A percentile compares a stretch with the other conserved stretches of the same genome.
phyloP scores from a whole-genome alignment of 2,329 filamentous ascomycete genomes.

The Arthrobotrys conoides region DNA sequence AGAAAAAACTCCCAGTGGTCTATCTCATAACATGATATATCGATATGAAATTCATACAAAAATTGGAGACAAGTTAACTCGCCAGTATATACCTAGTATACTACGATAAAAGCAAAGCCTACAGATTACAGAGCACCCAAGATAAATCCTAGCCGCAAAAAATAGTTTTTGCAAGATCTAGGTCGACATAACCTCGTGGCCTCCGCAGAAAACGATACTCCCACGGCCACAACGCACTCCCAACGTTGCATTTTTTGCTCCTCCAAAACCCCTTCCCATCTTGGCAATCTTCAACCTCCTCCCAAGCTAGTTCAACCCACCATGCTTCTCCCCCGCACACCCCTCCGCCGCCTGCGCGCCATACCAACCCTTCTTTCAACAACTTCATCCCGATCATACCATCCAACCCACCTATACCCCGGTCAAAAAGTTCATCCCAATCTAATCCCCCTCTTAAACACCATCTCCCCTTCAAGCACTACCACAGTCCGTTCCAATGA shows the following conservation, averaged over 20 bases:
- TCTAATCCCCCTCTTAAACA: slow-evolving; percentile 38
- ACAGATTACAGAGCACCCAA: too few relatives aligned
- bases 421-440: slow-evolving; percentile 41
- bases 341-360: slow-evolving; percentile 26
- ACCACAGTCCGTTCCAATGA: slow-evolving; percentile 13
- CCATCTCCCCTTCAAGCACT: not conserved
- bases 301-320: slow-evolving; percentile 12
- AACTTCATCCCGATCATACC: slow-evolving; percentile 3
- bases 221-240: not conserved
- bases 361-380: not conserved
- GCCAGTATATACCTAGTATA: too few relatives aligned
- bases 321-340: slow-evolving; percentile 22
- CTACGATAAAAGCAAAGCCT: too few relatives aligned
- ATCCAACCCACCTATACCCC: slow-evolving; percentile 33
- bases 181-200: too few relatives aligned
- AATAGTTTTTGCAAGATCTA: too few relatives aligned
- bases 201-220: too few relatives aligned
- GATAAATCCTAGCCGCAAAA: too few relatives aligned
- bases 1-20: too few relatives aligned
- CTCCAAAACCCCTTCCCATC: not conserved
- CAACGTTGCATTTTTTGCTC: not conserved
- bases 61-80: too few relatives aligned
- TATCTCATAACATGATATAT: too few relatives aligned
- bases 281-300: not conserved
- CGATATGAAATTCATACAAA: too few relatives aligned